phyloP scores from a whole-genome alignment of 495 filamentous ascomycete genomes.

The Thozetella sp. region DNA sequence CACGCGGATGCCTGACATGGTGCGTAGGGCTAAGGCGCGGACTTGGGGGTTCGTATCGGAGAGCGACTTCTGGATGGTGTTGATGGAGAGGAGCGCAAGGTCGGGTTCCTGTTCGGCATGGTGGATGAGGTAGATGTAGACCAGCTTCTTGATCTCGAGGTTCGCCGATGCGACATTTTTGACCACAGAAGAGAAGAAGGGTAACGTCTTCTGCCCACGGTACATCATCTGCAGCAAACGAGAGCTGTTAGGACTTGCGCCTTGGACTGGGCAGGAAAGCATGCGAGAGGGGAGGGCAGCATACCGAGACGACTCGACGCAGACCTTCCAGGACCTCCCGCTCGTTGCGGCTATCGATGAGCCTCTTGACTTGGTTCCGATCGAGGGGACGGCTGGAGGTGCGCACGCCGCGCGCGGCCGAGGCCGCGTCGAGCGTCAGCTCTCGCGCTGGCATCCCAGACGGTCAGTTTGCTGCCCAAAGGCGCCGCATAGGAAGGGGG shows the following conservation, averaged over 20 bases:
- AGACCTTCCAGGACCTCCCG: conserved; percentile 91
- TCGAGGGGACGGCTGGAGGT: conserved; percentile 52
- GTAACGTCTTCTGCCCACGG: conserved; percentile 75
- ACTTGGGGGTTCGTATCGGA: conserved; percentile 90
- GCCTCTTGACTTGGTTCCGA: conserved; percentile 79
- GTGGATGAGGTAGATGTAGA: conserved; percentile 95
- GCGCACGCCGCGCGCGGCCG: conserved; percentile 64
- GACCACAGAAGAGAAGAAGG: conserved; percentile 91
- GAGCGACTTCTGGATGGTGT: conserved; percentile 96
- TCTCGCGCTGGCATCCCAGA: conserved; percentile 70
- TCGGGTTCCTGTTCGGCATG: conserved; percentile 96
- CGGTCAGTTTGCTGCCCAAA: conserved; percentile 17
- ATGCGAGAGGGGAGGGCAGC: conserved; percentile 18
- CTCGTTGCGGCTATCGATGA: conserved; percentile 92
- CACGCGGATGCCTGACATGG: conserved; percentile 94
- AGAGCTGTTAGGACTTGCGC: conserved; percentile 15
- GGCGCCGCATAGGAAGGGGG: conserved; percentile 12
- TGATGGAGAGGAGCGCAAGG: conserved; percentile 93
- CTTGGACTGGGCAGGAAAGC: conserved; percentile 2
- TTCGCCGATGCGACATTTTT: conserved; percentile 94
- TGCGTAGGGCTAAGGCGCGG: conserved; percentile 85
- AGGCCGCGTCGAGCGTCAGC: conserved; percentile 94
- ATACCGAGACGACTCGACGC: conserved; percentile 85
- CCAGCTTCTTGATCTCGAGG: conserved; percentile 93
- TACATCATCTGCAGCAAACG: conserved; percentile 83